Conservation (phyloP, 192 early-diverging fungal species). For the Rhizophagus sp. region DNA sequence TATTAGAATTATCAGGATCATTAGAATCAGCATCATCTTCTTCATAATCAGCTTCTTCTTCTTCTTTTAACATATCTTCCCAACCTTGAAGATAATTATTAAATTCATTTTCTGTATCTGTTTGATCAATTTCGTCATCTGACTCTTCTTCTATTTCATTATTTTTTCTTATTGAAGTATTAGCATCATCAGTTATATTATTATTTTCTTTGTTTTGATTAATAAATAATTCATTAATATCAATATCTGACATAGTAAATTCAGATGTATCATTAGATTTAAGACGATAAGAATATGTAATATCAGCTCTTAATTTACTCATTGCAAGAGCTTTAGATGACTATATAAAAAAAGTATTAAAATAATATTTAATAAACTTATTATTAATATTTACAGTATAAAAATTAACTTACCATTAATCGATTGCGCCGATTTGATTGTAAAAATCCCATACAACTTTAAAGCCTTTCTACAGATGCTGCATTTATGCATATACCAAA, state of each 20-base stretch:
- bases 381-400: not conserved
- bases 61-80: not conserved
- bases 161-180: not conserved
- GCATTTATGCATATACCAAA: conserved; percentile 14
- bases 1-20: no score
- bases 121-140: not conserved
- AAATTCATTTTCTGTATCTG: not conserved
- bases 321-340: conserved; percentile 13
- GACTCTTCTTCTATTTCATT: not conserved
- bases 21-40: no score
- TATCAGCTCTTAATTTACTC: not conserved
- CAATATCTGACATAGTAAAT: not conserved
- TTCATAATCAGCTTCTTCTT: not conserved
- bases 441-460: not conserved
- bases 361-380: not conserved
- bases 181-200: no score
- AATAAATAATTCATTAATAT: not conserved
- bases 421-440: not conserved
- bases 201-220: not conserved
- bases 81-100: not conserved
- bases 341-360: conserved; percentile 11
- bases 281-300: not conserved
- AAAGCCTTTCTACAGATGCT: not conserved
- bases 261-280: not conserved
- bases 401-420: not conserved